Evolutionary conservation across 2,329 filamentous ascomycete genomes (phyloP).

Genomic region (Xylariaceae sp.): DNA sequence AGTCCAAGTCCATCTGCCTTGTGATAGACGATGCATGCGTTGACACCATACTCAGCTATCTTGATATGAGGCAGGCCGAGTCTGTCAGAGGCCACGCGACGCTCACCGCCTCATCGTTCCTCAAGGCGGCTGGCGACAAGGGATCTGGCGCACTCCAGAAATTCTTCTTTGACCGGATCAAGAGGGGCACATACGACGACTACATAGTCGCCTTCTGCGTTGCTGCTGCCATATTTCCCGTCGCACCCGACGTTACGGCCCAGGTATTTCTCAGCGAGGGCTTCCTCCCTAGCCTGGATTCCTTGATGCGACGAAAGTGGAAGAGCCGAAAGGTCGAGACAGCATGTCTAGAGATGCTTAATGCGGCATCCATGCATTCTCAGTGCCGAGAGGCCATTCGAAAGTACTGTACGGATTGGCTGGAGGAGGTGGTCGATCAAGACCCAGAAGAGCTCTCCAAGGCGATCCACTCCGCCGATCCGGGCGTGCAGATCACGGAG

Average conservation of each 20-base stretch:
- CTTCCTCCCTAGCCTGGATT: constrained; percentile 73
- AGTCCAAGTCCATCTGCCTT: constrained; percentile 48
- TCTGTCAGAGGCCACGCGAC: constrained; percentile 76
- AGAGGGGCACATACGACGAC: constrained; percentile 77
- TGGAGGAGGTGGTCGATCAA: constrained; percentile 77
- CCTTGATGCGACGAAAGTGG: constrained; percentile 72
- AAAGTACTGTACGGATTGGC: constrained; percentile 81
- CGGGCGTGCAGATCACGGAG: constrained; percentile 53
- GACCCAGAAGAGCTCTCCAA: constrained; percentile 54
- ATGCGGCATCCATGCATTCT: constrained; percentile 83
- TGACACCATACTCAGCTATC: constrained; percentile 78
- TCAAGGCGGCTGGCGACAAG: constrained; percentile 69
- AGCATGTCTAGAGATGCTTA: constrained; percentile 82
- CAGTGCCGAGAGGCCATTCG: constrained; percentile 77
- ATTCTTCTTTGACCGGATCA: constrained; percentile 70
- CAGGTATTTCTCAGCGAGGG: constrained; percentile 83
- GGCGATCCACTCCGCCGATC: constrained; percentile 46
- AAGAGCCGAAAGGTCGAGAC: constrained; percentile 84
- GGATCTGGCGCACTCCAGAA: constrained; percentile 66
- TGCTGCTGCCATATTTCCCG: constrained; percentile 81
- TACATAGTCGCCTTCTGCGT: constrained; percentile 90
- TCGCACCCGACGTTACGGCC: constrained; percentile 71
- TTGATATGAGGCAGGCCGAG: constrained; percentile 76
- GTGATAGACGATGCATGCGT: constrained; percentile 71
- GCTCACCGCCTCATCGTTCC: constrained; percentile 75